Conservation (phyloP, 2,329 filamentous ascomycete genomes). For the Raffaelea ambrosiae region DNA sequence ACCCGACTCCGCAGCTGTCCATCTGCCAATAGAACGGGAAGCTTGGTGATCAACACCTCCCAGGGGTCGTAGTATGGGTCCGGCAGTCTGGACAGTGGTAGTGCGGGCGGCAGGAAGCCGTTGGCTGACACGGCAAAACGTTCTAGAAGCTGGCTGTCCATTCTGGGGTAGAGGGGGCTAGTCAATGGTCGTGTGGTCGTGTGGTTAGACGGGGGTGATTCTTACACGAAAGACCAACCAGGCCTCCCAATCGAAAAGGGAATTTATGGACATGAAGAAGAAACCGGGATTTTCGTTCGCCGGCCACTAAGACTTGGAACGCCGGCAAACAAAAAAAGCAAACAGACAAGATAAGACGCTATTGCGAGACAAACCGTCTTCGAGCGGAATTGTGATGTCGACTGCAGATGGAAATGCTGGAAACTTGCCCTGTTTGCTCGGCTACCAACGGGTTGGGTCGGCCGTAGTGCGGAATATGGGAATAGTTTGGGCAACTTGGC, state of each 20-base stretch:
- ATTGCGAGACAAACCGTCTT: no score
- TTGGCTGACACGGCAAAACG: slow-evolving; percentile 35
- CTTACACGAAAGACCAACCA: neutral
- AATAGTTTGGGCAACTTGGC: no score
- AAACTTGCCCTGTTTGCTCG: neutral
- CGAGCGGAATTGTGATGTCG: no score
- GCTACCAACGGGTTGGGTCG: slow-evolving; percentile 5
- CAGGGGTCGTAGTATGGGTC: slow-evolving; percentile 70
- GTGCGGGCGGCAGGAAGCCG: slow-evolving; percentile 68
- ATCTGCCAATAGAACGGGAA: slow-evolving; percentile 59
- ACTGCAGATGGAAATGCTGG: no score
- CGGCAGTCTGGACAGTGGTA: slow-evolving; percentile 57
- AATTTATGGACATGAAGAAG: slow-evolving; percentile 10
- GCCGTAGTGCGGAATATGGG: neutral
- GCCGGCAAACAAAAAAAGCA: no score
- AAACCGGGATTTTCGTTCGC: neutral
- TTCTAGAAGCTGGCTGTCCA: neutral
- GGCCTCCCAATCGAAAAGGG: neutral
- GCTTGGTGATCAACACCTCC: slow-evolving; percentile 61
- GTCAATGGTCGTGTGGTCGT: no score
- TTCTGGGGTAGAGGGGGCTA: no score
- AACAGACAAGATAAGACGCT: no score
- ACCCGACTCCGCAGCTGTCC: slow-evolving; percentile 56
- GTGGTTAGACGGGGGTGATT: no score
- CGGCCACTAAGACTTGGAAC: neutral